Conservation (phyloP, 2,329 filamentous ascomycete species). For the Fusarium transvaalense region DNA sequence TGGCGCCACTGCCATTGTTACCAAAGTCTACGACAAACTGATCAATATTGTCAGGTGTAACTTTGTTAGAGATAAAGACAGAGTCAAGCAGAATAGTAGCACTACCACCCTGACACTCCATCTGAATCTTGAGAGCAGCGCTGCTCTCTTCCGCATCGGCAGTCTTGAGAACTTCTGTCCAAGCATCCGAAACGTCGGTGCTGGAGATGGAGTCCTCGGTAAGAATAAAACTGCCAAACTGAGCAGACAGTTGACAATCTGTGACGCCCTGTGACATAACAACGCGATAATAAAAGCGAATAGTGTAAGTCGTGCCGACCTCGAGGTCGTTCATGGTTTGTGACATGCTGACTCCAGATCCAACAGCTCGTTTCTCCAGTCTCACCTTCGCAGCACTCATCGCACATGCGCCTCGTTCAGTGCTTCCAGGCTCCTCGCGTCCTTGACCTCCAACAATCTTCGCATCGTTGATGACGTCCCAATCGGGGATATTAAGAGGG, state of each 20-base stretch:
- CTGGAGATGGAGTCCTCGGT: not conserved
- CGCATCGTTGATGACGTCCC: constrained; percentile 6
- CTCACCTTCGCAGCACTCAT: constrained; percentile 9
- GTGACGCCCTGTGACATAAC: constrained; percentile 4
- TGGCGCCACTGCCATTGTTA: constrained; percentile 1
- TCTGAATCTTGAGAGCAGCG: not conserved
- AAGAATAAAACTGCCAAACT: not conserved
- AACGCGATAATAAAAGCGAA: constrained; percentile 20
- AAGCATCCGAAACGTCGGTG: not conserved
- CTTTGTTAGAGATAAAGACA: constrained; percentile 12
- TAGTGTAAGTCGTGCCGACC: constrained; percentile 4
- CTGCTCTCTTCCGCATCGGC: not conserved
- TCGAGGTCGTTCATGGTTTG: constrained; percentile 5
- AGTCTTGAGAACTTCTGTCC: constrained; percentile 5
- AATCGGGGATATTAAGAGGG: not conserved
- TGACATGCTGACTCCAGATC: constrained; percentile 9
- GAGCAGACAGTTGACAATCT: not conserved
- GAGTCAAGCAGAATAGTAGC: constrained; percentile 16
- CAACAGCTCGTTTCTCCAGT: not conserved
- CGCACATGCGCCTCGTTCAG: constrained; percentile 2
- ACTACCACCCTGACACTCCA: constrained; percentile 14
- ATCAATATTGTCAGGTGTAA: not conserved
- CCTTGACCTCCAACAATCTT: constrained; percentile 9
- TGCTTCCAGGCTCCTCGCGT: constrained; percentile 3
- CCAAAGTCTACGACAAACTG: constrained; percentile 16